phyloP scores from a whole-genome alignment of 305 asterid genomes.

The Galium porrigens region DNA sequence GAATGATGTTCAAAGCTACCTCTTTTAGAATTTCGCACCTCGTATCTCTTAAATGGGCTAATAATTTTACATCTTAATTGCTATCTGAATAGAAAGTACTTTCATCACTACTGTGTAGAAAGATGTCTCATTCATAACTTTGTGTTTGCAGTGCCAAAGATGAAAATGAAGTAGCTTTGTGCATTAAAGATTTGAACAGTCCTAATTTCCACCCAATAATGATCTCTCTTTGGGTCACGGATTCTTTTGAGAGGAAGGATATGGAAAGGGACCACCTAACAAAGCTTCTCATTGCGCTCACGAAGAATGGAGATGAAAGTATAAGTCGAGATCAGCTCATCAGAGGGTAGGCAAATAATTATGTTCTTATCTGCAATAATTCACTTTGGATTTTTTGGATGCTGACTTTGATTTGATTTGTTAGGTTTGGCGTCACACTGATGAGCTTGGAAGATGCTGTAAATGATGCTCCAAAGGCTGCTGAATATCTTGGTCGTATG shows the following conservation, averaged over 20 bases:
- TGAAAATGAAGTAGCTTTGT: slow-evolving; percentile 32
- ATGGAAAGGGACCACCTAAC: slow-evolving; percentile 32
- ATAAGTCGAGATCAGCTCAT: slow-evolving; percentile 25
- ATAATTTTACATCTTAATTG: not conserved
- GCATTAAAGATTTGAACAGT: slow-evolving; percentile 31
- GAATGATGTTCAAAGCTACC: not conserved
- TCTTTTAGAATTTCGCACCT: not conserved
- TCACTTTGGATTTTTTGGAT: not conserved
- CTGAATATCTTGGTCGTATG: slow-evolving; percentile 34
- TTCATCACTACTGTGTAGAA: too few species aligned
- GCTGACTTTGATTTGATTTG: slow-evolving; percentile 7
- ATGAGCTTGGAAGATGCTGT: slow-evolving; percentile 35
- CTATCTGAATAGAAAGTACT: too few species aligned
- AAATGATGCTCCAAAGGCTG: slow-evolving; percentile 43
- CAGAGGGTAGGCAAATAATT: slow-evolving; percentile 23
- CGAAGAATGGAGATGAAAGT: slow-evolving; percentile 23
- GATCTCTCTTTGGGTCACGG: slow-evolving; percentile 35
- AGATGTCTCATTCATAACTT: not conserved
- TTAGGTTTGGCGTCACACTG: slow-evolving; percentile 31
- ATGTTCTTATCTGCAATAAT: not conserved
- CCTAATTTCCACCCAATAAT: slow-evolving; percentile 33
- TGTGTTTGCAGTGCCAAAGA: slow-evolving; percentile 30
- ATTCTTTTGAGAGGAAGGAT: slow-evolving; percentile 42
- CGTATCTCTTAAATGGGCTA: not conserved
- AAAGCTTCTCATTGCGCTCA: slow-evolving; percentile 28